Evolutionary conservation across 192 early-diverging fungal species (phyloP).

Genomic region (Gamsiella multidivaricata): DNA sequence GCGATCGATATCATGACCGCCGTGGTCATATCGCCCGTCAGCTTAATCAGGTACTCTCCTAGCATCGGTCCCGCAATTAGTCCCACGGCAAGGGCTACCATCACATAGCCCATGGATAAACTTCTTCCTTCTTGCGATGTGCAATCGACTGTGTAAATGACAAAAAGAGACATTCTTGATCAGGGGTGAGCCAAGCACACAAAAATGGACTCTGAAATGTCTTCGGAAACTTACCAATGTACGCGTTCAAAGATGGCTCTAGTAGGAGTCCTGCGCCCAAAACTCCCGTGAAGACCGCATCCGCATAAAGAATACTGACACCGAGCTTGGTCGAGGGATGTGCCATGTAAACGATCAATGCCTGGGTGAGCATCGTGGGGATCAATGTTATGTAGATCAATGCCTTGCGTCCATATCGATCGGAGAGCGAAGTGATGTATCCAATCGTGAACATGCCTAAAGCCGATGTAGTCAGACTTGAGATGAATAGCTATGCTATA

Average conservation of each 20-base stretch:
- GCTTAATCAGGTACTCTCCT: background rate
- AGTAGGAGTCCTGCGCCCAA: constrained; percentile 31
- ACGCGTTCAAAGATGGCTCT: constrained; percentile 23
- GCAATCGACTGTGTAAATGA: constrained; percentile 17
- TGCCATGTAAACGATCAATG: constrained; percentile 36
- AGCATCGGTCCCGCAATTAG: constrained; percentile 24
- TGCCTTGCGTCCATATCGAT: constrained; percentile 22
- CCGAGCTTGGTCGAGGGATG: constrained; percentile 22
- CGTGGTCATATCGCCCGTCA: background rate
- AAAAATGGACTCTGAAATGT: background rate
- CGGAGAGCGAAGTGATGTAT: constrained; percentile 29
- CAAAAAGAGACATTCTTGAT: background rate
- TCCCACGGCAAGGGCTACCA: constrained; percentile 24
- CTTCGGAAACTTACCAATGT: constrained; percentile 23
- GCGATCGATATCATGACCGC: constrained; percentile 10
- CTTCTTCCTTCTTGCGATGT: constrained; percentile 34
- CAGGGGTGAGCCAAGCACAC: too few relatives aligned
- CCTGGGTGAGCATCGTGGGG: constrained; percentile 14
- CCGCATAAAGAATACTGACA: constrained; percentile 17
- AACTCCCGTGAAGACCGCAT: constrained; percentile 21
- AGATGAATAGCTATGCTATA: background rate
- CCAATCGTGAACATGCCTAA: constrained; percentile 43
- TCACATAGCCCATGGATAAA: constrained; percentile 29
- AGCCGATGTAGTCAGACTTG: background rate
- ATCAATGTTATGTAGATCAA: constrained; percentile 32